phyloP scores from a whole-genome alignment of 2,329 filamentous ascomycete species.

The Diaporthe caulivora region DNA sequence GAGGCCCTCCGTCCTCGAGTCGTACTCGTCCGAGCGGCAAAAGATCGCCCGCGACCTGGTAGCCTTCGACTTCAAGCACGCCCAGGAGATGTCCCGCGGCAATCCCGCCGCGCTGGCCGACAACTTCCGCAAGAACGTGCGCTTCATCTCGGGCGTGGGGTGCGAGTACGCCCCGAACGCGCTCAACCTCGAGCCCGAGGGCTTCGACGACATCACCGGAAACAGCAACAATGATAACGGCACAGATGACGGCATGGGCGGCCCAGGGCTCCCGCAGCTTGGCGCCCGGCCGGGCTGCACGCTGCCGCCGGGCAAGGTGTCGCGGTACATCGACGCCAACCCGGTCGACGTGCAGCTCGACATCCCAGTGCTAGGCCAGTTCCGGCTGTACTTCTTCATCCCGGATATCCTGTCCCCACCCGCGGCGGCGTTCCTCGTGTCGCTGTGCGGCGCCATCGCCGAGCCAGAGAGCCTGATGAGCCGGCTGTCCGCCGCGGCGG shows the following conservation, averaged over 20 bases:
- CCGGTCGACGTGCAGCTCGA: slow-evolving; percentile 67
- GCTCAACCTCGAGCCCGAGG: slow-evolving; percentile 30
- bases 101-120: slow-evolving; percentile 73
- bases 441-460: slow-evolving; percentile 63
- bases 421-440: slow-evolving; percentile 36
- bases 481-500: slow-evolving; percentile 69
- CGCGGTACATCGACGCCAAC: slow-evolving; percentile 65
- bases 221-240: not conserved
- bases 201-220: not conserved
- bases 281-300: slow-evolving; percentile 44
- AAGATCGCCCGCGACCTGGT: slow-evolving; percentile 71
- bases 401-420: slow-evolving; percentile 37
- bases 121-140: slow-evolving; percentile 78
- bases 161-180: slow-evolving; percentile 57
- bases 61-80: slow-evolving; percentile 70
- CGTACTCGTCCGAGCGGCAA: slow-evolving; percentile 73
- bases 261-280: slow-evolving; percentile 33
- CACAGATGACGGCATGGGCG: slow-evolving; percentile 6
- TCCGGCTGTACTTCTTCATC: slow-evolving; percentile 63
- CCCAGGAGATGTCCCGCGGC: slow-evolving; percentile 70
- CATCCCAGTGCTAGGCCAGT: slow-evolving; percentile 66
- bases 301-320: slow-evolving; percentile 62
- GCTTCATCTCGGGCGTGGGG: slow-evolving; percentile 80
- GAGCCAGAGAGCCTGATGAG: slow-evolving; percentile 67
- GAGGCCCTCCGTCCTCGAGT: slow-evolving; percentile 62